These are phyloP conservation scores for Alternaria tenuissima DNA, from an alignment of 2,329 filamentous ascomycete species.

Conservation along the genomic window DNA sequence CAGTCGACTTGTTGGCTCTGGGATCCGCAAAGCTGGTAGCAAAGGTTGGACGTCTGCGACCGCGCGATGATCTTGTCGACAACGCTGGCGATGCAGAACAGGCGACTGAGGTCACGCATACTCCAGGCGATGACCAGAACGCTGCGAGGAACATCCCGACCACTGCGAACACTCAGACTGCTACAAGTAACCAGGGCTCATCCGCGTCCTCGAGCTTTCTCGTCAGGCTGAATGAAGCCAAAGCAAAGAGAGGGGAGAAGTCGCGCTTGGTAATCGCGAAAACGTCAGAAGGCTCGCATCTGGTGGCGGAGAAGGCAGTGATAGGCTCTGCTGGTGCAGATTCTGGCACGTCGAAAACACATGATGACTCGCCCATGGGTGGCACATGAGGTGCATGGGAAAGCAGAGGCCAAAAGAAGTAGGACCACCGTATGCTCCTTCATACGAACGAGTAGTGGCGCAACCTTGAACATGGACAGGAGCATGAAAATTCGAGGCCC, in stretches of 20 bases:
- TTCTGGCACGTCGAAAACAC: background rate
- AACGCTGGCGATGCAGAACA: conserved; percentile 8
- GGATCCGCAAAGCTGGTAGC: conserved; percentile 75
- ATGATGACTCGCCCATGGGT: conserved; percentile 19
- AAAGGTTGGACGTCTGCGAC: conserved; percentile 65
- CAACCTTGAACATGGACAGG: background rate
- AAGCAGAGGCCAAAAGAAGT: background rate
- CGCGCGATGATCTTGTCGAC: conserved; percentile 40
- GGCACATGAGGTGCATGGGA: conserved; percentile 17
- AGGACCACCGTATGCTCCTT: background rate
- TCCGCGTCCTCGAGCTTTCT: conserved; percentile 51
- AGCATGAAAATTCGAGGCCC: background rate
- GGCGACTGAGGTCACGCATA: conserved; percentile 3
- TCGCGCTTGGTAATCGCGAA: conserved; percentile 28
- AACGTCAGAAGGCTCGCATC: conserved; percentile 23
- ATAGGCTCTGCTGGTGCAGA: background rate
- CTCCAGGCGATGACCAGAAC: background rate
- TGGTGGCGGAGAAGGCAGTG: conserved; percentile 18
- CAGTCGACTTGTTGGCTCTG: conserved; percentile 76
- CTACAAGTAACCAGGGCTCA: conserved; percentile 10
- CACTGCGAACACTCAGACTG: background rate
- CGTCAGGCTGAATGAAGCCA: conserved; percentile 51
- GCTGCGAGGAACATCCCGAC: background rate
- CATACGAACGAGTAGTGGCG: background rate
- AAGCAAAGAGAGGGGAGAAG: conserved; percentile 52